A percentile compares a stretch with the other conserved stretches of the same genome.
Conservation (phyloP, 2,329 filamentous ascomycete genomes). For the Colletotrichum cordylinicola region DNA sequence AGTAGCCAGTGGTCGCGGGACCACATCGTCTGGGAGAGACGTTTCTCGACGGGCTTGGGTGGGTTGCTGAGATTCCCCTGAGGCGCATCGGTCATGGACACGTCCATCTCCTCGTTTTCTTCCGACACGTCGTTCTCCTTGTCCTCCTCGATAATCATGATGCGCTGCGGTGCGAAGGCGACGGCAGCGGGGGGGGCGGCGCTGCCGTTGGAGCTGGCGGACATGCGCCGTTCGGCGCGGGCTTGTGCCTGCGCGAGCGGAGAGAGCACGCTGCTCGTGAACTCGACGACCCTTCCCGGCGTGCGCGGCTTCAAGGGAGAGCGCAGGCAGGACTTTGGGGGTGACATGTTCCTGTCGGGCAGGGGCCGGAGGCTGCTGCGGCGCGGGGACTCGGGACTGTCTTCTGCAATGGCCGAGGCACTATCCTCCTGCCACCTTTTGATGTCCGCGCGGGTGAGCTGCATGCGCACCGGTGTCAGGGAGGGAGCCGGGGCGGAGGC, state of each 20-base stretch:
- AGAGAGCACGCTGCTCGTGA: conserved; percentile 56
- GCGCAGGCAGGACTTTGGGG: conserved; percentile 61
- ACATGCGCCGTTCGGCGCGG: conserved; percentile 4
- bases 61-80: not conserved
- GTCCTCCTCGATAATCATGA: conserved; percentile 21
- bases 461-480: conserved; percentile 44
- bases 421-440: conserved; percentile 46
- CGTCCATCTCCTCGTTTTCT: conserved; percentile 3
- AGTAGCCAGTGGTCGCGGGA: conserved; percentile 58
- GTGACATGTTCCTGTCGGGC: conserved; percentile 58
- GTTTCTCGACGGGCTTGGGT: not conserved
- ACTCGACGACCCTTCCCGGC: conserved; percentile 64
- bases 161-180: not conserved
- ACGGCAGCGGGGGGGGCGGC: not conserved
- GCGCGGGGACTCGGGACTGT: conserved; percentile 42
- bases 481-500: conserved; percentile 31
- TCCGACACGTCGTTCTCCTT: conserved; percentile 39
- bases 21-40: conserved; percentile 51
- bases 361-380: conserved; percentile 44
- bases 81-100: conserved; percentile 17
- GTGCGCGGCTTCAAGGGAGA: conserved; percentile 64
- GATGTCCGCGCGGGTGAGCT: conserved; percentile 47
- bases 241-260: conserved; percentile 46
- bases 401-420: conserved; percentile 40
- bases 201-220: not conserved